A percentile compares a stretch with the other conserved stretches of the same genome.
phyloP scores from a whole-genome alignment of 164 flowering plant genomes.

The Liquidambar formosana region DNA sequence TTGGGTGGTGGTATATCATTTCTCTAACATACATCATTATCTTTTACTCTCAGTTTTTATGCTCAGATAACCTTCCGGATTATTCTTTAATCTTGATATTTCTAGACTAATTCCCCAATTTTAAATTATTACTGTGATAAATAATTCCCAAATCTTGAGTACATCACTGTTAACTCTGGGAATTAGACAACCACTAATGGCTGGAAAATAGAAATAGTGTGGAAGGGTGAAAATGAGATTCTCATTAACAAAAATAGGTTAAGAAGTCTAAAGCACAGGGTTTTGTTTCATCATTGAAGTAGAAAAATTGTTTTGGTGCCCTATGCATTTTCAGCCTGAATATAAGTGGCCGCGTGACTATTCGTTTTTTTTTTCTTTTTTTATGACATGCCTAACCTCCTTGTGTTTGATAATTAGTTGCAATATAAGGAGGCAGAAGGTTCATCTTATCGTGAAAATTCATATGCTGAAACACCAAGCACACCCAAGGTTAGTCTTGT shows the following conservation, averaged over 20 bases:
- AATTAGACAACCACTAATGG: too few relatives aligned
- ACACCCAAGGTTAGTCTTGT: conserved; percentile 67
- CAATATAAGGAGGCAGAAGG: conserved; percentile 92
- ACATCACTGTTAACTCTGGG: too few relatives aligned
- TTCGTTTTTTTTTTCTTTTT: neutral
- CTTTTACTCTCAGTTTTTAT: neutral
- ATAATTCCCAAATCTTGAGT: neutral
- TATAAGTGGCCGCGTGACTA: too few relatives aligned
- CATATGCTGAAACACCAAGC: conserved; percentile 69
- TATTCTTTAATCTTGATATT: neutral
- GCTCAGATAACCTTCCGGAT: neutral
- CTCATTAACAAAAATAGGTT: too few relatives aligned
- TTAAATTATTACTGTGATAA: neutral
- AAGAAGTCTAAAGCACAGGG: too few relatives aligned
- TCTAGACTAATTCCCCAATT: neutral
- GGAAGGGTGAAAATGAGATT: too few relatives aligned
- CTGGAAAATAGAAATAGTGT: too few relatives aligned
- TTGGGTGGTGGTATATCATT: too few relatives aligned
- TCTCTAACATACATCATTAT: neutral
- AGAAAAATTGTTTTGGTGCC: too few relatives aligned
- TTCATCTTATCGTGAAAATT: conserved; percentile 67
- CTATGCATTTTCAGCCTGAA: too few relatives aligned
- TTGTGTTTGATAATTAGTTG: conserved; percentile 43
- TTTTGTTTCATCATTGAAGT: too few relatives aligned
- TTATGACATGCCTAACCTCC: neutral